These are phyloP conservation scores for Akanthomyces uredinophilus DNA, from an alignment of 2,329 filamentous ascomycete species.

Conservation along the genomic window DNA sequence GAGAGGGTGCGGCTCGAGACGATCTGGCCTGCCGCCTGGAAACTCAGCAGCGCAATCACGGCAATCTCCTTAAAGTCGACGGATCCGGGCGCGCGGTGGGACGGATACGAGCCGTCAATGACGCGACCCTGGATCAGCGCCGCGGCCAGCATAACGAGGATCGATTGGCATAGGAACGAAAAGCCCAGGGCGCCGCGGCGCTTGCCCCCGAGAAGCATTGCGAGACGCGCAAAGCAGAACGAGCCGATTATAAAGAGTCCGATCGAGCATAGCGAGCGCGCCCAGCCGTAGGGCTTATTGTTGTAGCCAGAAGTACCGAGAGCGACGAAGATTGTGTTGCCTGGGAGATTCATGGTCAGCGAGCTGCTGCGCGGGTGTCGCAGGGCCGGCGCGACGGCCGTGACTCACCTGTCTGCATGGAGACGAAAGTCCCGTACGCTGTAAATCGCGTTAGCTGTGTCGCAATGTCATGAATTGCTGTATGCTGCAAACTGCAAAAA, in stretches of 20 bases:
- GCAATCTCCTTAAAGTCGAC: slow-evolving; percentile 31
- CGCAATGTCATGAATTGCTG: not conserved
- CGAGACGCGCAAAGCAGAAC: slow-evolving; percentile 34
- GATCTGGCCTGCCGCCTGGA: slow-evolving; percentile 51
- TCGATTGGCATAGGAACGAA: slow-evolving; percentile 48
- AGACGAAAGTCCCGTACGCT: slow-evolving; percentile 33
- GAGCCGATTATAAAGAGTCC: slow-evolving; percentile 49
- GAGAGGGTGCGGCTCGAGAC: slow-evolving; percentile 44
- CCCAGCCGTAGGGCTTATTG: slow-evolving; percentile 46
- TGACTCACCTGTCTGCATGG: slow-evolving; percentile 33
- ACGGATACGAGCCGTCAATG: slow-evolving; percentile 15
- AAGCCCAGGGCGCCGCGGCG: slow-evolving; percentile 38
- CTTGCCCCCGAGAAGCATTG: slow-evolving; percentile 29
- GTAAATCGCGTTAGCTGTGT: not conserved
- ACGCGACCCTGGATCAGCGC: slow-evolving; percentile 43
- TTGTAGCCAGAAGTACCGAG: slow-evolving; percentile 50
- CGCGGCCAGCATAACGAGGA: slow-evolving; percentile 48
- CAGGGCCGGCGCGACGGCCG: not conserved
- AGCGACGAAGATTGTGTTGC: slow-evolving; percentile 60
- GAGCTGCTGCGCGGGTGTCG: not conserved
- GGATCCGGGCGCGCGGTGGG: slow-evolving; percentile 8
- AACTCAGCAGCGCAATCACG: slow-evolving; percentile 43
- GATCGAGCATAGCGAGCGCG: slow-evolving; percentile 45
- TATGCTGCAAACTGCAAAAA: not conserved
- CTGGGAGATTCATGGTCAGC: slow-evolving; percentile 22